Base-by-base conservation (phyloP, 2,329 filamentous ascomycete genomes). In the Calycina herbarum region DNA sequence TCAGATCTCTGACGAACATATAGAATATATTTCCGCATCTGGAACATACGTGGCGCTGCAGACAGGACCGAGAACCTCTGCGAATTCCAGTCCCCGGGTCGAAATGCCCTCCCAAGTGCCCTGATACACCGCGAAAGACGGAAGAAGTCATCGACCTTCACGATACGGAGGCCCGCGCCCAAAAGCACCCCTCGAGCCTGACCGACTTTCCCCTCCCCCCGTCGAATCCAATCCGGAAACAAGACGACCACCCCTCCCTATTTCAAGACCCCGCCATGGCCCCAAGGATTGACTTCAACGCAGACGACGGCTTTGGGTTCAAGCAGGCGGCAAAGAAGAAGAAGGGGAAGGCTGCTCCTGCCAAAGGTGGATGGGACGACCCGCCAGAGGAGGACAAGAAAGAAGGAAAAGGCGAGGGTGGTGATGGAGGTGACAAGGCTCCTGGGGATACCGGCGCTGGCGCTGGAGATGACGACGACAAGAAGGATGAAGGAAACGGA, bases 261-360 rank as follows among this genome's bases (percentile, higher is more conserved):
- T 77, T 86, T 40, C 69, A 69, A 51, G 82, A 85, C 69, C 82
- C 82, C n/a, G 78, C 75, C 45, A 77, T 78, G 70, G 75, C 78
- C 48, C 73, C 78, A 24, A 77, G 79, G 35, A 78, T 91, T 61
- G 87, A 91, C 73, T 85, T 90, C 65, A 79, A 79, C 27, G 85
- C 82, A 31, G 77, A 82, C 62, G 79, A 85, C 54, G 83, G 81
- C 59, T 86, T 82, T 77, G 83, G 81, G 59, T 86, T 82, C 77
- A 79, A 81, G 61, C 82, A 89, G 73, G 82, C 81, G 24, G 45
- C 38, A 40, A 57, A 45, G 82, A 78, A 62, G 24, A 74, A 73
- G 45, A 68, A 67, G 42, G 66, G 66, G 57, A 54, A 35, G 24
- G 59, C 40, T 54, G 59, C 57, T 13, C 74, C 70, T 33, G 76